A percentile compares a stretch with the other conserved stretches of the same genome.
These are phyloP conservation scores for Exophiala viscosa DNA, from an alignment of 2,329 filamentous ascomycete genomes.

Conservation along the genomic window DNA sequence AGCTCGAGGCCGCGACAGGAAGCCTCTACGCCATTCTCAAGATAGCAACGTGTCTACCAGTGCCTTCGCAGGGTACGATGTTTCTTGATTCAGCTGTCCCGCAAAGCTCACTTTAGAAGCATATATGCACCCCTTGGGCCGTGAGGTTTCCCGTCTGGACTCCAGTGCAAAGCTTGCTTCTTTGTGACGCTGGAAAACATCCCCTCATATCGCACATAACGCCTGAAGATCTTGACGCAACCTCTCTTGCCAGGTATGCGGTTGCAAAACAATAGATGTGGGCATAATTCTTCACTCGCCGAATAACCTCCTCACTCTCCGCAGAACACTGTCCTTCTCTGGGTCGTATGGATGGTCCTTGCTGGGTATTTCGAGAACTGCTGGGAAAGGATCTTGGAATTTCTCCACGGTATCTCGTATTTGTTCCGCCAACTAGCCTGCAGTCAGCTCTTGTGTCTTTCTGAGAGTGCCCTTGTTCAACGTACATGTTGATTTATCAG, in stretches of 20 bases:
- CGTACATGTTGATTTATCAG: slow-evolving; percentile 96
- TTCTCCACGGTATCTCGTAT: slow-evolving; percentile 88
- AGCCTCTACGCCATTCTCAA: neutral
- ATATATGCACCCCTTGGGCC: neutral
- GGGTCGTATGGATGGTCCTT: slow-evolving; percentile 99
- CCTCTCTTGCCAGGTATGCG: too few species aligned
- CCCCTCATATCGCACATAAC: neutral
- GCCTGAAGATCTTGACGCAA: neutral
- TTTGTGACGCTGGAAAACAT: too few species aligned
- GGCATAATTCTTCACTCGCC: slow-evolving; percentile 52
- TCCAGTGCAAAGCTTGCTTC: too few species aligned
- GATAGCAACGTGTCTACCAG: neutral
- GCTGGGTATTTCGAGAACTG: slow-evolving; percentile 91
- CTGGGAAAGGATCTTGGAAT: slow-evolving; percentile 93
- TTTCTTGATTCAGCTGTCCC: too few species aligned
- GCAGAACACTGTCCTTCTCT: slow-evolving; percentile 95
- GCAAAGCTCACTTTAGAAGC: neutral
- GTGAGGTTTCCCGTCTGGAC: neutral
- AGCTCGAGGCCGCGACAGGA: neutral
- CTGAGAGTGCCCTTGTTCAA: neutral
- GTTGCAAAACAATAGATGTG: too few species aligned
- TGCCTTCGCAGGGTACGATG: too few species aligned
- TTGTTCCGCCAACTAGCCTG: slow-evolving; percentile 77
- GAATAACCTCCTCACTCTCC: slow-evolving; percentile 73
- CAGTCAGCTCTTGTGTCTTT: slow-evolving; percentile 9